phyloP scores from a whole-genome alignment of 106 monocot genomes.

The Dendrobium huoshanense region DNA sequence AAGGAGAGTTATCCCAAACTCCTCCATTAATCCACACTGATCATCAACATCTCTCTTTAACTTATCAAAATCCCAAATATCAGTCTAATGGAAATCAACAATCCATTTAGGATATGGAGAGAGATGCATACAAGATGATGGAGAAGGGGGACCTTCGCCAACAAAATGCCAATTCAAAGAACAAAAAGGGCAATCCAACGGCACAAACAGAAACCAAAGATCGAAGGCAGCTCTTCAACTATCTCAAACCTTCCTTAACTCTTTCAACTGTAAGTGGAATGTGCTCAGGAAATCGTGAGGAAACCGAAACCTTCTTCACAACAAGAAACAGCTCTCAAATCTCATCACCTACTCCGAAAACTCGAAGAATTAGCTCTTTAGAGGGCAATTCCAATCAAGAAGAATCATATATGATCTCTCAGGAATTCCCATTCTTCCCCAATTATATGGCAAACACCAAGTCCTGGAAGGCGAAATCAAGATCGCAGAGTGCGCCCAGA shows the following conservation, averaged over 20 bases:
- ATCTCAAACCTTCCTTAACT: background rate
- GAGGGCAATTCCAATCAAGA: background rate
- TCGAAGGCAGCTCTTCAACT: background rate
- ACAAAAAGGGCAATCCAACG: slow-evolving; percentile 22
- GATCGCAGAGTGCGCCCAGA: slow-evolving; percentile 42
- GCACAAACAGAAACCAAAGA: slow-evolving; percentile 5
- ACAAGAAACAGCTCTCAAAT: too few species aligned
- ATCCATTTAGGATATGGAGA: slow-evolving; percentile 16
- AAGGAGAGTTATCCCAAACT: too few species aligned
- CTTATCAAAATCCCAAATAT: too few species aligned
- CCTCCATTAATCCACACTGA: too few species aligned
- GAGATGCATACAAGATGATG: slow-evolving; percentile 1
- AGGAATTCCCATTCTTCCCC: background rate
- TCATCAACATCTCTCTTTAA: too few species aligned
- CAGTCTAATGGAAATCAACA: too few species aligned
- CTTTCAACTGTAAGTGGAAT: background rate
- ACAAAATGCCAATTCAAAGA: slow-evolving; percentile 22
- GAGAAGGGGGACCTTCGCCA: slow-evolving; percentile 32
- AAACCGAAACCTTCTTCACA: too few species aligned
- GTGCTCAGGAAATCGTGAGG: slow-evolving; percentile 9
- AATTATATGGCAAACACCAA: slow-evolving; percentile 58
- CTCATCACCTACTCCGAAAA: background rate
- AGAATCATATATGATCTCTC: too few species aligned
- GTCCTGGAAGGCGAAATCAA: slow-evolving; percentile 46
- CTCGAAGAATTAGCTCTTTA: slow-evolving; percentile 7